Evolutionary conservation across 768 basidiomycete genomes (phyloP).

Genomic region (Nevesoporus exiguus): DNA sequence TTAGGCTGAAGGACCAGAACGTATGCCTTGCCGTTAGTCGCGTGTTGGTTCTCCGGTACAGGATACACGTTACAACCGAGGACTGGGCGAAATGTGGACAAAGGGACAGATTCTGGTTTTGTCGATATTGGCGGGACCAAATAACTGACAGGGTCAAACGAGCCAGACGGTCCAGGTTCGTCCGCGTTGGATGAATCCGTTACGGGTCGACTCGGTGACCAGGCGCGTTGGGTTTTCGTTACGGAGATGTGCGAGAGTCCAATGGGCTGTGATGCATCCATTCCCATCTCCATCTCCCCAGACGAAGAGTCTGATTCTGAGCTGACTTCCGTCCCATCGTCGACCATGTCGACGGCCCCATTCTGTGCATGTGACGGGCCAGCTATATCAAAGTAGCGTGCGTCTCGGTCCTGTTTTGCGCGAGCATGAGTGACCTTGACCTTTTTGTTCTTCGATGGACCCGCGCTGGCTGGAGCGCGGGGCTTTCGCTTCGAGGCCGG

Average conservation of each 20-base stretch:
- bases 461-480: conserved; percentile 22
- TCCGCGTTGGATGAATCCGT: conserved; percentile 50
- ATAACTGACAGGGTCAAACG: background rate
- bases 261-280: conserved; percentile 15
- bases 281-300: conserved; percentile 17
- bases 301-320: conserved; percentile 31
- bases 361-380: conserved; percentile 34
- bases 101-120: conserved; percentile 18
- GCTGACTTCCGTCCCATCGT: conserved; percentile 37
- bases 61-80: conserved; percentile 25
- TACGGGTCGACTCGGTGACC: conserved; percentile 58
- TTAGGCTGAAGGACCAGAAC: conserved; percentile 43
- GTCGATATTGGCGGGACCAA: background rate
- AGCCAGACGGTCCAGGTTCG: conserved; percentile 18
- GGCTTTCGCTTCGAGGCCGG: conserved; percentile 46
- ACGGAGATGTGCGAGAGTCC: conserved; percentile 12
- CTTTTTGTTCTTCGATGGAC: conserved; percentile 28
- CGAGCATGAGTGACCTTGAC: conserved; percentile 27
- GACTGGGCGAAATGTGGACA: conserved; percentile 52
- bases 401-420: conserved; percentile 16
- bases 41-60: conserved; percentile 20
- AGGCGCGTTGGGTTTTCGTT: conserved; percentile 37
- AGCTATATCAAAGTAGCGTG: conserved; percentile 34
- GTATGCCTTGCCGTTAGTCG: conserved; percentile 22
- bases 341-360: background rate